These are phyloP conservation scores for Aegle marmelos DNA, from an alignment of 345 rosid genomes.

Conservation along the genomic window DNA sequence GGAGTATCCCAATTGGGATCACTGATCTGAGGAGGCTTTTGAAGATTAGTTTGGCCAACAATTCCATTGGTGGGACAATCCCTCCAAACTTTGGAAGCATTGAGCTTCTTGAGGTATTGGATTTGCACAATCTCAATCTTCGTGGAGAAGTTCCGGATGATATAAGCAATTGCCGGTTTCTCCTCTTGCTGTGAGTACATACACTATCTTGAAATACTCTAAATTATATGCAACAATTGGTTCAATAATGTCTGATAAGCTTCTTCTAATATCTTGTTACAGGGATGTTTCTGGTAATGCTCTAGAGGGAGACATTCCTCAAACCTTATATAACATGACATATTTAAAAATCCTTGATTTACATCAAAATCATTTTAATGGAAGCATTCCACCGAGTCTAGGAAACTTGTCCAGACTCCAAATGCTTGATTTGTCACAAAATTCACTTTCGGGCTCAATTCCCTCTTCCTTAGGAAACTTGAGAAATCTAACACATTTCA, in stretches of 20 bases:
- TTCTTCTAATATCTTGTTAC: constrained; percentile 35
- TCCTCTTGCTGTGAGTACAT: constrained; percentile 78
- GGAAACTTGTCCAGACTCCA: constrained; percentile 58
- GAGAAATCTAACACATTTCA: constrained; percentile 45
- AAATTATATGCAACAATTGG: constrained; percentile 15
- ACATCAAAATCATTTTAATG: constrained; percentile 57
- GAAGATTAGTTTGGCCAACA: constrained; percentile 69
- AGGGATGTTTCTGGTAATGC: constrained; percentile 85
- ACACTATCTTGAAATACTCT: constrained; percentile 10
- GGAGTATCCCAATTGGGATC: constrained; percentile 57
- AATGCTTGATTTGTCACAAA: constrained; percentile 67
- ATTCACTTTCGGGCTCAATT: constrained; percentile 63
- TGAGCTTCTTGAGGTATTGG: constrained; percentile 67
- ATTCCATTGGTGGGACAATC: constrained; percentile 59
- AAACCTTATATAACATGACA: constrained; percentile 58
- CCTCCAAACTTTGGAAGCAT: constrained; percentile 60
- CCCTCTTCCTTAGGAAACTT: constrained; percentile 69
- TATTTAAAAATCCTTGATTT: constrained; percentile 74
- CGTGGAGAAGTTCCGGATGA: constrained; percentile 58
- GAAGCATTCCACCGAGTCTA: constrained; percentile 59
- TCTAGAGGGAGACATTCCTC: constrained; percentile 66
- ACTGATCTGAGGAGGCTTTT: constrained; percentile 50
- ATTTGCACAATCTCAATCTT: constrained; percentile 76
- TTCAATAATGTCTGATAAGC: constrained; percentile 19
- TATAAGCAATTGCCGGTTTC: constrained; percentile 69